These are phyloP conservation scores for Polychytrium aggregatum DNA, from an alignment of 192 early-diverging fungal genomes.

Conservation along the genomic window DNA sequence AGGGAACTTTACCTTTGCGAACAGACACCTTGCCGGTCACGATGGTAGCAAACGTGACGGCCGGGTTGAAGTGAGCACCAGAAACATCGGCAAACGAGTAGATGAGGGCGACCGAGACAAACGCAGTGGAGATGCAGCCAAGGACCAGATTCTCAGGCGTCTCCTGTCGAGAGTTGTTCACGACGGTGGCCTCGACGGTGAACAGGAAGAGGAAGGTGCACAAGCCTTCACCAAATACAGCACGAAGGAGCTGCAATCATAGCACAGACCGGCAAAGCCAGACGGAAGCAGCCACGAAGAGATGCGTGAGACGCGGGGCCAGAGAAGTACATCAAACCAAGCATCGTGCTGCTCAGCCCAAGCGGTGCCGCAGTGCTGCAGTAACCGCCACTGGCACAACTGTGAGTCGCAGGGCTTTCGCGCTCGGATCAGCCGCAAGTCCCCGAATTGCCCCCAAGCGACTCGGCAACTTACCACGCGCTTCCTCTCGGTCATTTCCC, in stretches of 20 bases:
- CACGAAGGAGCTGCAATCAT: conserved; percentile 31
- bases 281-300: neutral
- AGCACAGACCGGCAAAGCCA: neutral
- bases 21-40: conserved; percentile 44
- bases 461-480: conserved; percentile 40
- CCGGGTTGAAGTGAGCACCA: conserved; percentile 56
- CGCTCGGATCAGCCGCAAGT: too few species aligned
- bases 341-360: neutral
- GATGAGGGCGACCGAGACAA: conserved; percentile 37
- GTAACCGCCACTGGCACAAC: neutral
- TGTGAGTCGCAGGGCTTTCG: neutral
- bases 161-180: conserved; percentile 43
- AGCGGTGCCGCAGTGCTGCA: neutral
- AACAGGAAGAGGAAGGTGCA: conserved; percentile 52
- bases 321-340: neutral
- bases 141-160: conserved; percentile 36
- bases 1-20: conserved; percentile 37
- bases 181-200: conserved; percentile 35
- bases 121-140: conserved; percentile 35
- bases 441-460: too few species aligned
- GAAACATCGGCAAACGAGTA: conserved; percentile 58
- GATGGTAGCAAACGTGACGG: conserved; percentile 48
- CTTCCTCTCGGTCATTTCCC: conserved; percentile 41
- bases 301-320: neutral
- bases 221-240: conserved; percentile 46